Conservation (phyloP, 805 yeast species). For the Myxozyma mucilagina region DNA sequence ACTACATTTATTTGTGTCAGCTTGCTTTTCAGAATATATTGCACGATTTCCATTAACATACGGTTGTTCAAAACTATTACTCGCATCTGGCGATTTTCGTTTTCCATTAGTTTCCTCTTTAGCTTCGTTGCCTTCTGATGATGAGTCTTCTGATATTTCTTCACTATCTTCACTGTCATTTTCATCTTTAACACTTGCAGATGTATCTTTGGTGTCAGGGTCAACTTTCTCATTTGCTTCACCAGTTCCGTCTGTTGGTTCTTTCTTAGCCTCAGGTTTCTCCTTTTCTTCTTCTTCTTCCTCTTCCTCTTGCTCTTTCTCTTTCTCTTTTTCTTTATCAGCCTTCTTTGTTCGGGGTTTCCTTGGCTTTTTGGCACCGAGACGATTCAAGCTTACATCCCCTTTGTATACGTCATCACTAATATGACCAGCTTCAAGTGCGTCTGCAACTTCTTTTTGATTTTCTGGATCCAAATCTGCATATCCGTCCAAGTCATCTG, state of each 20-base stretch:
- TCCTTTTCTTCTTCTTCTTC: neutral
- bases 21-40: neutral
- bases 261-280: neutral
- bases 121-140: neutral
- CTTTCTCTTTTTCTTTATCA: neutral
- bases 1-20: neutral
- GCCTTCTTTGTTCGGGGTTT: slow-evolving; percentile 4
- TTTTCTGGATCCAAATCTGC: slow-evolving; percentile 18
- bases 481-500: slow-evolving; percentile 30
- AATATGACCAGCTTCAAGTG: slow-evolving; percentile 30
- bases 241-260: neutral
- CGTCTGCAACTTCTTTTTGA: slow-evolving; percentile 13
- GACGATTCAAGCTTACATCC: slow-evolving; percentile 15
- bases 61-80: neutral
- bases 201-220: neutral
- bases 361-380: slow-evolving; percentile 9
- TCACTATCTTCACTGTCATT: neutral
- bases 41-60: neutral
- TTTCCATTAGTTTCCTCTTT: neutral
- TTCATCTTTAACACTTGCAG: neutral
- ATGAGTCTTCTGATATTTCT: neutral
- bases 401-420: slow-evolving; percentile 23
- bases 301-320: neutral
- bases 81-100: neutral
- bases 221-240: neutral